Conservation (phyloP, 83 land plant species). For the Picea abies region DNA sequence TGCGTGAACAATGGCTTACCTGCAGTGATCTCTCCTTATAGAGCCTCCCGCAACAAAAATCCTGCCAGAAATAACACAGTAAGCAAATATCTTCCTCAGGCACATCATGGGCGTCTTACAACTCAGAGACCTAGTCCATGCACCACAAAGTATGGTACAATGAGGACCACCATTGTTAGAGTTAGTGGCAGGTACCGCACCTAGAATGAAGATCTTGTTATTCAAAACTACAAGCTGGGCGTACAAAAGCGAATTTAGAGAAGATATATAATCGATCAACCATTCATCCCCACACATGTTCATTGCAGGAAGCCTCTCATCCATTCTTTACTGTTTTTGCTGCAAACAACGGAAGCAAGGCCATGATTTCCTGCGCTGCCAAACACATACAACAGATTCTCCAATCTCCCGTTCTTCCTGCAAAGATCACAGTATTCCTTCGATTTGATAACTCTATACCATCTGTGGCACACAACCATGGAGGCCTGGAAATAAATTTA, state of each 20-base stretch:
- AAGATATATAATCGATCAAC: background rate
- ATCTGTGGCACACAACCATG: slow-evolving; percentile 55
- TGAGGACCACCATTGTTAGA: slow-evolving; percentile 21
- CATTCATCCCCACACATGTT: no score
- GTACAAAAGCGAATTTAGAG: slow-evolving; percentile 34
- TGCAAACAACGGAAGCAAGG: slow-evolving; percentile 31
- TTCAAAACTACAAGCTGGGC: slow-evolving; percentile 57
- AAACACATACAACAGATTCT: slow-evolving; percentile 45
- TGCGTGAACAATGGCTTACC: slow-evolving; percentile 46
- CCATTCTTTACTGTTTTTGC: slow-evolving; percentile 31
- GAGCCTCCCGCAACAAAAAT: slow-evolving; percentile 81
- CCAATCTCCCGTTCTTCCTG: slow-evolving; percentile 29
- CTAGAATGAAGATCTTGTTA: slow-evolving; percentile 57
- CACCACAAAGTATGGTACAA: slow-evolving; percentile 54
- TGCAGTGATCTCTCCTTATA: slow-evolving; percentile 16
- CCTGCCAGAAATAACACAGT: slow-evolving; percentile 49
- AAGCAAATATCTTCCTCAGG: slow-evolving; percentile 78
- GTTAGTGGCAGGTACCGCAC: slow-evolving; percentile 19
- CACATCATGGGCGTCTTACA: slow-evolving; percentile 46
- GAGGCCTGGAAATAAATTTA: slow-evolving; percentile 57
- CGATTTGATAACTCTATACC: slow-evolving; percentile 39
- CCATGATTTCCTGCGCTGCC: slow-evolving; percentile 43
- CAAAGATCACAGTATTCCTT: slow-evolving; percentile 36
- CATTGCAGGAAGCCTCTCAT: no score
- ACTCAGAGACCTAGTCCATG: slow-evolving; percentile 54